Conservation (phyloP, 805 yeast genomes). For the Metschnikowia bowlesiae region DNA sequence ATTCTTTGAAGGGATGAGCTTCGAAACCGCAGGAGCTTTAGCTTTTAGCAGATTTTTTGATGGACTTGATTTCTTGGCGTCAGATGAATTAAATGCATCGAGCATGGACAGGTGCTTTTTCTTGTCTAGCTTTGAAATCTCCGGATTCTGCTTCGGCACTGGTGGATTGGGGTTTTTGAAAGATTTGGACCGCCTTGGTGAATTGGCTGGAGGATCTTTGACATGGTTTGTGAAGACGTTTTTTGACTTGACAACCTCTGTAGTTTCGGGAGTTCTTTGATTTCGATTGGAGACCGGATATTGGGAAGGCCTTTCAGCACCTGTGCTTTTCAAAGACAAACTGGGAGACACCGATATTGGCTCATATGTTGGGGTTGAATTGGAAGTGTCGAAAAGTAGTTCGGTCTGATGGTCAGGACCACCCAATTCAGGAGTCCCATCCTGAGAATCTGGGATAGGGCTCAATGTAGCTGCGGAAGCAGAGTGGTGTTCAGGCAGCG, state of each 20-base stretch:
- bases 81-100: not conserved
- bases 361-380: constrained; percentile 1
- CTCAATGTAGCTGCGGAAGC: constrained; percentile 1
- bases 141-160: not conserved
- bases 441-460: not conserved
- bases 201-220: not conserved
- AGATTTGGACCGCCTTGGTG: not conserved
- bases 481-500: not conserved
- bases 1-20: not conserved
- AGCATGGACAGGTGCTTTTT: constrained; percentile 2
- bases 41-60: not conserved
- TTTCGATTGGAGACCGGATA: not conserved
- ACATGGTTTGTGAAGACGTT: not conserved
- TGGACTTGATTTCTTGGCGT: not conserved
- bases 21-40: not conserved
- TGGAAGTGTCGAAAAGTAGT: not conserved
- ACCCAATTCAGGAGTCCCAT: not conserved
- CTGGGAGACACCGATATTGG: constrained; percentile 2
- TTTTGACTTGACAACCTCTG: not conserved
- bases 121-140: not conserved
- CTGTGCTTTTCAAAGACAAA: constrained; percentile 1
- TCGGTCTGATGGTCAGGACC: not conserved
- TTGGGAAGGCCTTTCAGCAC: not conserved
- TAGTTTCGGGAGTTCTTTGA: not conserved
- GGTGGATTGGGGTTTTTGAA: not conserved